These are phyloP conservation scores for Orbilia ellipsospora DNA, from an alignment of 2,329 filamentous ascomycete species.

Conservation along the genomic window DNA sequence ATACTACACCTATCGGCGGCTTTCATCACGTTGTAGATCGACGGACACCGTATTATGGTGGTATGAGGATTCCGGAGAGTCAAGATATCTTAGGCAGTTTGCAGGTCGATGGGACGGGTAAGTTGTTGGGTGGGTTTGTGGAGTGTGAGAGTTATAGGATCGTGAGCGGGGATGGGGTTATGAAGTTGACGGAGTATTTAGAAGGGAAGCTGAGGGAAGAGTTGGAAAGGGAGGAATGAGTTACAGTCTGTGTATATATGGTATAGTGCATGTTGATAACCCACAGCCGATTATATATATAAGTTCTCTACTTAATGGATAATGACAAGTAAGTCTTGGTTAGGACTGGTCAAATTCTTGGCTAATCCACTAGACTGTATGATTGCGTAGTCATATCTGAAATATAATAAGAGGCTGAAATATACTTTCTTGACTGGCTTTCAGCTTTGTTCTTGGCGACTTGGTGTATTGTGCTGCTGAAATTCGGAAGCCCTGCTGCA, in stretches of 20 bases:
- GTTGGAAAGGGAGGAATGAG: slow-evolving; percentile 65
- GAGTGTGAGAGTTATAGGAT: slow-evolving; percentile 71
- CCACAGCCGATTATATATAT: background rate
- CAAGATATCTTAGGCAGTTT: slow-evolving; percentile 77
- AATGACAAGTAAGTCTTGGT: background rate
- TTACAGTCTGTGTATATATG: background rate
- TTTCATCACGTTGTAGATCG: slow-evolving; percentile 72
- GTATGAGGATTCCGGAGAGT: slow-evolving; percentile 75
- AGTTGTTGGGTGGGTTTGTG: slow-evolving; percentile 65
- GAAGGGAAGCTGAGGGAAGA: slow-evolving; percentile 68
- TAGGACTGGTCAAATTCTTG: too few relatives aligned
- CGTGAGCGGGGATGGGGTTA: slow-evolving; percentile 73
- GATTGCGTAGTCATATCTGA: too few relatives aligned
- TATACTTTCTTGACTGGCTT: background rate
- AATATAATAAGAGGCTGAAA: too few relatives aligned
- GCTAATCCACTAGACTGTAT: too few relatives aligned
- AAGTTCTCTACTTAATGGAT: background rate
- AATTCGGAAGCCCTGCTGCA: too few relatives aligned
- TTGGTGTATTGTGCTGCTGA: too few relatives aligned
- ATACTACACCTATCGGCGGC: slow-evolving; percentile 69
- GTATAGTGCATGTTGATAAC: background rate
- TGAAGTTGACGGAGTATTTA: slow-evolving; percentile 69
- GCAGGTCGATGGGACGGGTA: slow-evolving; percentile 70
- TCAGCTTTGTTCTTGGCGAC: background rate
- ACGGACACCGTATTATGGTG: slow-evolving; percentile 71